Conservation (phyloP, 2,329 filamentous ascomycete genomes). For the Fusarium ramigenum region DNA sequence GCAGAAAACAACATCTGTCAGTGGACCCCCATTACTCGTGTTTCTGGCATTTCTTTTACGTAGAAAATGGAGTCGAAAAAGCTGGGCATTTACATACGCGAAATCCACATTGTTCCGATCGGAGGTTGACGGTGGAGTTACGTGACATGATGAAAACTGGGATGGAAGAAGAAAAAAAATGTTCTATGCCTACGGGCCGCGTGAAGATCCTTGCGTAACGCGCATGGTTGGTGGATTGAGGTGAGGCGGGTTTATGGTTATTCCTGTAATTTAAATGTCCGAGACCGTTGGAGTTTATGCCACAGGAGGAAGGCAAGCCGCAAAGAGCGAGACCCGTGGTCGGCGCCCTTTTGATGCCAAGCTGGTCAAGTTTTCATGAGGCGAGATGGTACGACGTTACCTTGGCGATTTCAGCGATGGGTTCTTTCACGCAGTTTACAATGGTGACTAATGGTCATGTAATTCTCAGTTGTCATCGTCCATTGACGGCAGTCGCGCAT, state of each 20-base stretch:
- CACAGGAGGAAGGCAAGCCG: background rate
- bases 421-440: background rate
- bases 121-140: constrained; percentile 16
- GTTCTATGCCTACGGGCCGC: constrained; percentile 9
- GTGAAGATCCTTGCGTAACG: background rate
- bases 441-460: background rate
- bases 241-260: background rate
- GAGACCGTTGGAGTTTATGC: background rate
- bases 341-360: background rate
- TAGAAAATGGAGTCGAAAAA: constrained; percentile 34
- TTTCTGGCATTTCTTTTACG: constrained; percentile 37
- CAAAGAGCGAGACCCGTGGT: background rate
- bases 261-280: background rate
- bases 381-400: background rate
- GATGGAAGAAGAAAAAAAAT: background rate
- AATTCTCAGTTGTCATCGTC: background rate
- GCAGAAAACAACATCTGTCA: background rate
- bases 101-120: constrained; percentile 24
- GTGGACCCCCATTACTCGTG: constrained; percentile 13
- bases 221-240: background rate
- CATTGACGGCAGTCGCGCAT: rapidly evolving
- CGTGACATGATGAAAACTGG: constrained; percentile 28
- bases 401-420: background rate
- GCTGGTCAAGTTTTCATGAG: background rate
- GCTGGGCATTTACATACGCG: constrained; percentile 27